Evolutionary conservation across 2,329 filamentous ascomycete genomes (phyloP).

Genomic region (Escovopsis sp.): DNA sequence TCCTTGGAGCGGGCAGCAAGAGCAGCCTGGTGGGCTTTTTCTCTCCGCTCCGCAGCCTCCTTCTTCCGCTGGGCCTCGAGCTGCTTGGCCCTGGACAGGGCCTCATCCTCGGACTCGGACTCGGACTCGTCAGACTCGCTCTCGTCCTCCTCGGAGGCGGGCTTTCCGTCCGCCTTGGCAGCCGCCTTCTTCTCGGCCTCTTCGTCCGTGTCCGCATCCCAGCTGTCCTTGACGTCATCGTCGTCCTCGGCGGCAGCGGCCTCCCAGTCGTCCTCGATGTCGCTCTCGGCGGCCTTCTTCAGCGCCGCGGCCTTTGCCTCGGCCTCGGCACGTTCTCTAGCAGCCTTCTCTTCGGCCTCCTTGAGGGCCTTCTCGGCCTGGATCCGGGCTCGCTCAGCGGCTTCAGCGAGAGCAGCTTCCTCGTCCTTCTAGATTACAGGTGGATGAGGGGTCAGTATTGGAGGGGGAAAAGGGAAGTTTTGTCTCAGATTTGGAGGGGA

Average conservation of each 20-base stretch:
- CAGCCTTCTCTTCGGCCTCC: constrained; percentile 46
- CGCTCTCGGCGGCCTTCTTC: constrained; percentile 41
- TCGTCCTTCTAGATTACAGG: constrained; percentile 45
- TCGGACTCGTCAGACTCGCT: constrained; percentile 21
- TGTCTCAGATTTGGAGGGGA: no score
- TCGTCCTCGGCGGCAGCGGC: constrained; percentile 57
- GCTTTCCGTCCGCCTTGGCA: constrained; percentile 11
- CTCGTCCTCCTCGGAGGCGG: constrained; percentile 16
- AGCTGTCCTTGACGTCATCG: constrained; percentile 79
- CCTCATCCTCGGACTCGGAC: constrained; percentile 56
- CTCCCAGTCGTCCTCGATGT: constrained; percentile 77
- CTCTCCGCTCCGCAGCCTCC: constrained; percentile 75
- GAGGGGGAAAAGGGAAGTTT: not conserved
- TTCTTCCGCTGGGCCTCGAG: constrained; percentile 68
- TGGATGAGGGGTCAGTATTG: constrained; percentile 4
- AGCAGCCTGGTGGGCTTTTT: constrained; percentile 82
- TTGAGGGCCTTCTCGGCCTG: constrained; percentile 55
- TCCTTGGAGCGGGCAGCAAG: constrained; percentile 84
- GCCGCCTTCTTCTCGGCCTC: constrained; percentile 35
- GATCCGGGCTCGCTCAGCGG: constrained; percentile 52
- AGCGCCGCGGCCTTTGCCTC: constrained; percentile 39
- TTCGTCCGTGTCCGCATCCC: constrained; percentile 76
- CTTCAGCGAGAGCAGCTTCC: constrained; percentile 63
- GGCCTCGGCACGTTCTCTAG: constrained; percentile 39
- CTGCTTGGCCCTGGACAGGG: constrained; percentile 54